Evolutionary conservation across 805 yeast genomes (phyloP).

Genomic region (Starmerella roubikii): DNA sequence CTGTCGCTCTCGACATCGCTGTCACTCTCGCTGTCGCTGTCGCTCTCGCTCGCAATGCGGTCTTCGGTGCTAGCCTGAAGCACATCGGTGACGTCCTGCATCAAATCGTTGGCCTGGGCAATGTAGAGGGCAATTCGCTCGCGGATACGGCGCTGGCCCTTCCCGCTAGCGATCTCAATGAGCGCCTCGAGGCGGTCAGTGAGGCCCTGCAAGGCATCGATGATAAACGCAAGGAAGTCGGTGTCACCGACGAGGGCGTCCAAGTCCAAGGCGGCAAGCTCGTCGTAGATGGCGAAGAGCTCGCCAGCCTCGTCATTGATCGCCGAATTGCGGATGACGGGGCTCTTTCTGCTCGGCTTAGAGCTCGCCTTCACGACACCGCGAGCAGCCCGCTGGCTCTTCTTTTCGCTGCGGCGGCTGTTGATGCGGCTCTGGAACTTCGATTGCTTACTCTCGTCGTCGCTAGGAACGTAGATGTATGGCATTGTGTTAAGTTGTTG

Average conservation of each 20-base stretch:
- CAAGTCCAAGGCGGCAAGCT: conserved; percentile 20
- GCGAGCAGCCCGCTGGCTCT: conserved; percentile 1
- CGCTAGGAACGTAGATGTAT: conserved; percentile 23
- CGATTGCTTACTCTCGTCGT: conserved; percentile 16
- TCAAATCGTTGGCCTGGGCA: conserved; percentile 18
- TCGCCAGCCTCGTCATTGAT: conserved; percentile 21
- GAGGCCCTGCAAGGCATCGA: conserved; percentile 20
- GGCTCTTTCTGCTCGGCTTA: conserved; percentile 2
- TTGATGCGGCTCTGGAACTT: conserved; percentile 7
- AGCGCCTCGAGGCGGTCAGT: conserved; percentile 20
- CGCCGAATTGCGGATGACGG: conserved; percentile 11
- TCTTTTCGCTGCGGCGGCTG: conserved; percentile 8
- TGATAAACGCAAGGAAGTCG: conserved; percentile 18
- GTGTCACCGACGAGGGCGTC: conserved; percentile 20
- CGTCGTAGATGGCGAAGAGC: conserved; percentile 20
- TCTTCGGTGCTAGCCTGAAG: conserved; percentile 18
- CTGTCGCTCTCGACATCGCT: conserved; percentile 4
- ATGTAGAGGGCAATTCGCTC: conserved; percentile 22
- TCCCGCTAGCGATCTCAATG: conserved; percentile 18
- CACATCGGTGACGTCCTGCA: conserved; percentile 18
- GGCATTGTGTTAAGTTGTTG: conserved; percentile 16
- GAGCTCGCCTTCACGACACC: conserved; percentile 10
- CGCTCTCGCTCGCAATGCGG: conserved; percentile 9
- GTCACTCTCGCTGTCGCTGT: conserved; percentile 9
- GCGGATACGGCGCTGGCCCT: conserved; percentile 20